Evolutionary conservation across 225 moss, liverwort and hornwort genomes (phyloP).

Genomic region (Sphagnum tenellum): DNA sequence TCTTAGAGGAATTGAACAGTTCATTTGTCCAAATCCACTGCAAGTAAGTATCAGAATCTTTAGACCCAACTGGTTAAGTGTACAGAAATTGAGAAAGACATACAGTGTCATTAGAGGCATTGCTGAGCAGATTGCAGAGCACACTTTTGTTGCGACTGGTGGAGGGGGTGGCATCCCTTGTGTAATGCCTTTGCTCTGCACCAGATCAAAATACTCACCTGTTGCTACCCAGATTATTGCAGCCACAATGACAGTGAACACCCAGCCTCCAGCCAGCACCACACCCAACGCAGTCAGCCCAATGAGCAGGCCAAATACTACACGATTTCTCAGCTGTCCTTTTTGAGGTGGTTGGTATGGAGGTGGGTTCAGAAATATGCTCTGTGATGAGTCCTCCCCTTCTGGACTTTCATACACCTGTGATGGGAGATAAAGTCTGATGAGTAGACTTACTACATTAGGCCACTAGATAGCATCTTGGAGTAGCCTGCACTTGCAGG

Average conservation of each 20-base stretch:
- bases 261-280: constrained; percentile 91
- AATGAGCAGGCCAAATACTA: constrained; percentile 68
- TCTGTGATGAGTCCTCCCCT: constrained; percentile 7
- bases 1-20: no score
- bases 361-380: constrained; percentile 11
- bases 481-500: no score
- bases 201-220: constrained; percentile 81
- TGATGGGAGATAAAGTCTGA: constrained; percentile 4
- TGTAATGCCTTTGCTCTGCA: constrained; percentile 74
- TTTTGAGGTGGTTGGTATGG: constrained; percentile 21
- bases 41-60: no score
- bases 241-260: constrained; percentile 68
- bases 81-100: constrained; percentile 8
- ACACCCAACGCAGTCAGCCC: constrained; percentile 52
- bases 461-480: not conserved
- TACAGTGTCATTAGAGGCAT: constrained; percentile 97
- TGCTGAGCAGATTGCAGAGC: constrained; percentile 80
- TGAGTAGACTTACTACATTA: not conserved
- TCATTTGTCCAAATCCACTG: no score
- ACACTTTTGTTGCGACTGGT: constrained; percentile 63
- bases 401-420: constrained; percentile 25
- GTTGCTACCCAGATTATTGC: constrained; percentile 66
- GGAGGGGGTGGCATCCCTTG: constrained; percentile 79
- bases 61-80: no score
- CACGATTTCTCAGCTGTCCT: constrained; percentile 61